These are phyloP conservation scores for Plenodomus biglobosus DNA, from an alignment of 2,329 filamentous ascomycete species.

Conservation along the genomic window DNA sequence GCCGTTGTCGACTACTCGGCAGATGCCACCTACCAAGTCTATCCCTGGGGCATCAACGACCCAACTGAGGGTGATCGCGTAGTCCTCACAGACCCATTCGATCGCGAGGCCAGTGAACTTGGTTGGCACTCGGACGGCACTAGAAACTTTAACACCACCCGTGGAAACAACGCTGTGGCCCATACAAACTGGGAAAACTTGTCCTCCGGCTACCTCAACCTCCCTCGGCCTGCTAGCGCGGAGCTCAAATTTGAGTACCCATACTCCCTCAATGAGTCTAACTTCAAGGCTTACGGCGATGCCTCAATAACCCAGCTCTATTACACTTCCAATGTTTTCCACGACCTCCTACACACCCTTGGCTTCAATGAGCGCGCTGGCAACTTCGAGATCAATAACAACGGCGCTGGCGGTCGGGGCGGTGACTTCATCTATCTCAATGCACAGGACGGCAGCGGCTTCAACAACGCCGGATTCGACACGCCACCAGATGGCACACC, in stretches of 20 bases:
- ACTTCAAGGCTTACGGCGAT: slow-evolving; percentile 50
- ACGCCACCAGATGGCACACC: slow-evolving; percentile 47
- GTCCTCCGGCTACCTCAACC: slow-evolving; percentile 47
- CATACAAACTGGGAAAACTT: slow-evolving; percentile 54
- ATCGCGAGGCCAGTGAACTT: slow-evolving; percentile 52
- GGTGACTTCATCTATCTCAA: slow-evolving; percentile 59
- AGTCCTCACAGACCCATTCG: slow-evolving; percentile 54
- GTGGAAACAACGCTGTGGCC: slow-evolving; percentile 62
- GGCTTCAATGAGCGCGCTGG: slow-evolving; percentile 62
- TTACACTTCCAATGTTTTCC: slow-evolving; percentile 62
- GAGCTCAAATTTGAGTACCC: slow-evolving; percentile 49
- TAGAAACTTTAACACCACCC: slow-evolving; percentile 55
- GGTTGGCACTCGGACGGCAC: slow-evolving; percentile 57
- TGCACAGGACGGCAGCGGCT: slow-evolving; percentile 56
- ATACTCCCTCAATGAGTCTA: slow-evolving; percentile 24
- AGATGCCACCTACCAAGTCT: slow-evolving; percentile 60
- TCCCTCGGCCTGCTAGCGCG: slow-evolving; percentile 54
- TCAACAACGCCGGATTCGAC: slow-evolving; percentile 62
- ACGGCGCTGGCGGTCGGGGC: slow-evolving; percentile 54
- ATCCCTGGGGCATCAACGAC: slow-evolving; percentile 57
- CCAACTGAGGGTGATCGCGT: slow-evolving; percentile 53
- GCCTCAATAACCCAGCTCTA: slow-evolving; percentile 62
- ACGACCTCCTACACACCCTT: slow-evolving; percentile 60
- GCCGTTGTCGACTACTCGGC: slow-evolving; percentile 61
- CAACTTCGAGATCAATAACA: slow-evolving; percentile 63